These are phyloP conservation scores for Limnomonas spitsbergensis DNA, from an alignment of 139 green algal species.

Conservation along the genomic window DNA sequence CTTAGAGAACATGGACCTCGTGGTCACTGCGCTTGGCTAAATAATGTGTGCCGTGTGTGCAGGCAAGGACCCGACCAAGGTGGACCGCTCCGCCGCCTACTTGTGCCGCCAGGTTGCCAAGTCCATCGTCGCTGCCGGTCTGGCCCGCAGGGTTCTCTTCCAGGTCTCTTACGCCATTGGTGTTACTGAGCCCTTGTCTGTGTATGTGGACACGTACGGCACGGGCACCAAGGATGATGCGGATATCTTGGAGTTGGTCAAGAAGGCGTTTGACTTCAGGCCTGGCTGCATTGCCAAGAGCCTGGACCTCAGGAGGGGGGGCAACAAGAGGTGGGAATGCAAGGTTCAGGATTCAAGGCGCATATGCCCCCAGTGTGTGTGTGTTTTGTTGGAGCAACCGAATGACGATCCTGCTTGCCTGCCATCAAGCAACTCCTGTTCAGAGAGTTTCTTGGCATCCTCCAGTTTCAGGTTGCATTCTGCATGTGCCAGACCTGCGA, in stretches of 20 bases:
- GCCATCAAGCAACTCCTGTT: too few species aligned
- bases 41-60: too few species aligned
- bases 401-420: too few species aligned
- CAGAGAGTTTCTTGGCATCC: too few species aligned
- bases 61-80: conserved; percentile 88
- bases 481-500: too few species aligned
- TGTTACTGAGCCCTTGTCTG: conserved; percentile 92
- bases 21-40: too few species aligned
- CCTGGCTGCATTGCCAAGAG: conserved; percentile 36
- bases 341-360: too few species aligned
- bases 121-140: conserved; percentile 87
- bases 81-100: conserved; percentile 92
- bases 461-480: too few species aligned
- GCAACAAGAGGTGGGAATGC: conserved; percentile 73
- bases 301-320: conserved; percentile 90
- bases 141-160: conserved; percentile 67
- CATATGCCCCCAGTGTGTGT: too few species aligned
- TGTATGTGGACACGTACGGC: conserved; percentile 97
- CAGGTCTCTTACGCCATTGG: conserved; percentile 95
- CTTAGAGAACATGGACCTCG: too few species aligned
- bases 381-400: too few species aligned
- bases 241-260: conserved; percentile 84
- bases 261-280: conserved; percentile 92
- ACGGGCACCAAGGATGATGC: conserved; percentile 87
- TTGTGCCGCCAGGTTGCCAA: conserved; percentile 97